Evolutionary conservation across 306 rosid species (phyloP).

Genomic region (Cucurbita pepo): DNA sequence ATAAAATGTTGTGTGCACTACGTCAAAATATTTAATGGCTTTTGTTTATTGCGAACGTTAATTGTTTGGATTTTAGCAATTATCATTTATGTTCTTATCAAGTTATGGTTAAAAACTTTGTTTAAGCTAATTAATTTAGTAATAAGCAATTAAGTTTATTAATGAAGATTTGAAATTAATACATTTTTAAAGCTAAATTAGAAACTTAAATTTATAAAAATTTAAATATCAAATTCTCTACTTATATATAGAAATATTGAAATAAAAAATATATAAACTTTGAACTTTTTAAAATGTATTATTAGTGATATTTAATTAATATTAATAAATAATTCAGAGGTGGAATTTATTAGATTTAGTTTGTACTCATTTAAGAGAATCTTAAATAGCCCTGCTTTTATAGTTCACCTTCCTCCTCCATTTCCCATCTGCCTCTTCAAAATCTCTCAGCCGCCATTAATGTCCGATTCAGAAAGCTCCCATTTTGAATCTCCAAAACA

Average conservation of each 20-base stretch:
- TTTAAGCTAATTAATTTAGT: too few relatives aligned
- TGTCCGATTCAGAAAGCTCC: background rate
- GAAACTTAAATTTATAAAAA: background rate
- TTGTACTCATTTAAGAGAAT: background rate
- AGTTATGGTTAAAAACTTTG: background rate
- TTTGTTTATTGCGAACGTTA: background rate
- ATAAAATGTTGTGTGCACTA: background rate
- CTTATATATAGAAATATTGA: too few relatives aligned
- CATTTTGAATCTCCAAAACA: background rate
- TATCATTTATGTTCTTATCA: background rate
- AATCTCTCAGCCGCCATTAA: conserved; percentile 4
- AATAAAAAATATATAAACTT: too few relatives aligned
- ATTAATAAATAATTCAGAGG: too few relatives aligned
- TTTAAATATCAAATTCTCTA: too few relatives aligned
- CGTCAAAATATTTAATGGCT: background rate
- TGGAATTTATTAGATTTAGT: background rate
- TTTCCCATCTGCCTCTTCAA: background rate
- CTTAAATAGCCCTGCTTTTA: background rate
- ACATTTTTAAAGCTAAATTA: too few relatives aligned
- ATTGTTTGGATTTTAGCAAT: background rate
- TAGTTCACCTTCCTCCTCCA: background rate
- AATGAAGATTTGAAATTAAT: too few relatives aligned
- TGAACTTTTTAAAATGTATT: too few relatives aligned
- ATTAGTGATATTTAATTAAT: too few relatives aligned
- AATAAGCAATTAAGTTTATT: too few relatives aligned